These are phyloP conservation scores for Acacia acuminata DNA, from an alignment of 306 rosid genomes.

Conservation along the genomic window DNA sequence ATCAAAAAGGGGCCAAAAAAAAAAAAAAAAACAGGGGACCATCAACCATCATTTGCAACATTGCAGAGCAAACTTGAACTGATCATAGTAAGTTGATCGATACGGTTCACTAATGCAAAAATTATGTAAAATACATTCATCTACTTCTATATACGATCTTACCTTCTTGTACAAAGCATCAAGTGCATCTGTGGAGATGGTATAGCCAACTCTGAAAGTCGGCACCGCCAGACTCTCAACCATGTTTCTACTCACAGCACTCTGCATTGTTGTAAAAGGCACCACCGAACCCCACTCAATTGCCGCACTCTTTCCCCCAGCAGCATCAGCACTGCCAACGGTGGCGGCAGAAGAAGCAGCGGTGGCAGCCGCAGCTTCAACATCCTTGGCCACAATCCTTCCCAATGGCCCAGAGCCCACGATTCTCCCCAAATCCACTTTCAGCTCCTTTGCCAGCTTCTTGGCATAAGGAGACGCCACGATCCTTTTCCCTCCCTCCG, in stretches of 20 bases:
- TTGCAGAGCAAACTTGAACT: not conserved
- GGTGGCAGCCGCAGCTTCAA: conserved; percentile 55
- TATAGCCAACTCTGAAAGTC: conserved; percentile 92
- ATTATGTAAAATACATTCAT: not conserved
- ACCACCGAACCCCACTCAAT: conserved; percentile 81
- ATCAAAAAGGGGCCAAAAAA: too few species aligned
- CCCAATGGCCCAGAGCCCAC: conserved; percentile 87
- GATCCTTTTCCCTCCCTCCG: conserved; percentile 86
- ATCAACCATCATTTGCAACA: conserved; percentile 15
- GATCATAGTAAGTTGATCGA: not conserved
- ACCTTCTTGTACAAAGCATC: conserved; percentile 97
- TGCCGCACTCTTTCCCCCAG: conserved; percentile 23
- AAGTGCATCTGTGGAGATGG: conserved; percentile 77
- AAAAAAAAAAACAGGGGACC: not conserved
- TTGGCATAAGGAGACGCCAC: conserved; percentile 96
- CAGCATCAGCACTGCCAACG: not conserved
- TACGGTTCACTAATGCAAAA: not conserved
- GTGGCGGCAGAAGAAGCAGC: conserved; percentile 34
- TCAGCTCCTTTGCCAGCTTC: conserved; percentile 88
- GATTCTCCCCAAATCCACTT: conserved; percentile 66
- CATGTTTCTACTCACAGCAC: conserved; percentile 94
- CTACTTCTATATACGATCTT: not conserved
- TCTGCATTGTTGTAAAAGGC: conserved; percentile 98
- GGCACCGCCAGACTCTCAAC: conserved; percentile 82
- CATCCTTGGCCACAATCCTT: conserved; percentile 93